Evolutionary conservation across 2,329 filamentous ascomycete species (phyloP), one percentile per base, ranked within the genome.

Genomic region (Colletotrichum sp.): DNA sequence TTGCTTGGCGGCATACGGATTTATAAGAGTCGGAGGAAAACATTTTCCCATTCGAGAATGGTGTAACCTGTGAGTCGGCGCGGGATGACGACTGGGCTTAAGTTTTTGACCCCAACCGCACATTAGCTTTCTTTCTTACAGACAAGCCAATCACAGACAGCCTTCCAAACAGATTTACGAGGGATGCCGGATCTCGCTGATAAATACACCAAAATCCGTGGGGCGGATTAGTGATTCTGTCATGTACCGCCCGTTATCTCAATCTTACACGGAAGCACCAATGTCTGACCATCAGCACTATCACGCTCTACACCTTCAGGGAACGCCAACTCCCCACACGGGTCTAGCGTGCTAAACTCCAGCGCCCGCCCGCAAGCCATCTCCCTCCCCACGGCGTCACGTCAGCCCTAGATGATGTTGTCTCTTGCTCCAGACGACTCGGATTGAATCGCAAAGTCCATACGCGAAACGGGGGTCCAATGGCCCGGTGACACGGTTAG

Each of bases 361-460:
- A 73, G 64, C 70, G 64, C 57, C 59, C 57, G 68, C 21, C 18
- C 18, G 32, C 70, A 69, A 64, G 73, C 64, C 73, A 73, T 73
- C 57, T 30, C 13, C 26, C 26, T n/a, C 57, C 24, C 55, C 32
- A 44, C 36, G 18, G 57, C 70, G 69, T 72, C 73, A 72, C 32
- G 52, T 67, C 72, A 75, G 62, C 34, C 62, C 67, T 60, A 71
- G 44, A 21, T 21, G 28, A 44, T 39, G n/a, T 34, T 36, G 15
- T 26, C 10, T 67, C 21, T 52, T 52, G 44, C n/a, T 21, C 44
- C 44, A 13, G 13, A 24, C 59, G 59, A 63, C 30, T 32, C 59
- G 59, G 59, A 63, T 6, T 32, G 34, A 34, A 24, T 36, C 21
- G n/a, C 60, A 28, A 36, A 59, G 39, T 24, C 21, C 30, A 55